Base-by-base conservation (phyloP, 2,329 filamentous ascomycete genomes). In the Calonectria pteridis region DNA sequence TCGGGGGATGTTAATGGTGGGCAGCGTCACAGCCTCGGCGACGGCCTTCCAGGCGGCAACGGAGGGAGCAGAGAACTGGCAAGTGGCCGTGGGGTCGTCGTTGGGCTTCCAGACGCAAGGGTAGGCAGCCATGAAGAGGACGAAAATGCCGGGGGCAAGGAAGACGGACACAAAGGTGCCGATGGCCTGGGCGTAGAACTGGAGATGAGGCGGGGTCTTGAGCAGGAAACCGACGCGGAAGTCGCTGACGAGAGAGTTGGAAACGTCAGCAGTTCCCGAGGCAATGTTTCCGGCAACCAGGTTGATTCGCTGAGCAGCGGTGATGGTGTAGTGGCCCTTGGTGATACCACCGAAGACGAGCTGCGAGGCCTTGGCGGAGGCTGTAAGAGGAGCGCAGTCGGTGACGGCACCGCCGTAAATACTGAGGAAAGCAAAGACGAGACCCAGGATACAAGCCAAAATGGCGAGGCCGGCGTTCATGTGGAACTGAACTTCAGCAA, bases 181-280 rank as follows among this genome's bases (percentile, higher is more conserved):
- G 18, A 93, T 83, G 51, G 87, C 88, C 82, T 94, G 93, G 0
- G 92, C 92, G 76, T 92, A 86, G 87, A 91, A 94, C 82, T 94
- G 92, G 81, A 91, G 88, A 73, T 89, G 87, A 0, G 92, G 92
- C 0, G 92, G 89, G 0, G 92, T 93, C 75, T 89, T 86, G 68
- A 94, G 89, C 6, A 94, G 86, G 86, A 93, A 94, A 6, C 92
- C 92, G 50, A 92, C 91, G 40, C 92, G 88, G 88, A 94, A 93
- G 79, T 94, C 92, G 69, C 87, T 87, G 43, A 90, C 89, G 20
- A 93, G 84, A 66, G 88, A 85, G 46, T 85, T 88, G 55, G 89
- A 84, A 9, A 90, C 88, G 20, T 89, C 87, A 5, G 90, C 89
- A n/a, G 88, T 88, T 70, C 89, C 89, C 0, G 88, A 88, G 10